Base-by-base conservation (phyloP, 345 rosid species). In the Brassica juncea region DNA sequence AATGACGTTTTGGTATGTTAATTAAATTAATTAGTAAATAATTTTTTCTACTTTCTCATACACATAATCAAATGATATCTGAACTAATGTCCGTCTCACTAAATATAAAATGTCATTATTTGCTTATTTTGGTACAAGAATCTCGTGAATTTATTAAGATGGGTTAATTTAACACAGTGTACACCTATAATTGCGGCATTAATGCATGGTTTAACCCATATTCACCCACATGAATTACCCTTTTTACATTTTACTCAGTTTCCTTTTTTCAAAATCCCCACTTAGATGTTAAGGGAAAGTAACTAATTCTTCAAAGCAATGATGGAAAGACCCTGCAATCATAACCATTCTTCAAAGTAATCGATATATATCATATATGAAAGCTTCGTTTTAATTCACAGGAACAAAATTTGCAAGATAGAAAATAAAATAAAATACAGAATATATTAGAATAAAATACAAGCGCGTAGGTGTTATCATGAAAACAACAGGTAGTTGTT, bases 291-390 rank as follows among this genome's bases (percentile, higher is more conserved):
- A 81, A 76, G 77, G 65, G 47, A 81, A 81, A 76, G 84, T 81
- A 71, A 81, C 23, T 81, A 80, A 65, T 54, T 77, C 84, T 82
- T 82, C 84, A 82, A 77, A 74, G 79, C 78, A 77, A 82, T 82
- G 75, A 82, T 77, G 76, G 16, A 42, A 59, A 47, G 77, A 81
- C 77, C 63, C 66, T 12, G 52, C 57, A 67, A 71, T 81, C 77
- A 71, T 81, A 71, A 5, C 67, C 69, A 81, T 16, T 67, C 77
- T 77, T 81, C 76, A 72, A 81, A 76, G 81, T 81, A 35, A 77
- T 49, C 30, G 28, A 28, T 25, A 75, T 35, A 44, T 39, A 32
- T 59, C n/a, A n/a, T n/a, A 19, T 19, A 42, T 54, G 77, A 82
- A 69, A 82, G 77, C 81, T 70, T 65, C 54, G 4, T n/a, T 44